Conservation (phyloP, 164 flowering plant genomes). For the Umbilicus rupestris region DNA sequence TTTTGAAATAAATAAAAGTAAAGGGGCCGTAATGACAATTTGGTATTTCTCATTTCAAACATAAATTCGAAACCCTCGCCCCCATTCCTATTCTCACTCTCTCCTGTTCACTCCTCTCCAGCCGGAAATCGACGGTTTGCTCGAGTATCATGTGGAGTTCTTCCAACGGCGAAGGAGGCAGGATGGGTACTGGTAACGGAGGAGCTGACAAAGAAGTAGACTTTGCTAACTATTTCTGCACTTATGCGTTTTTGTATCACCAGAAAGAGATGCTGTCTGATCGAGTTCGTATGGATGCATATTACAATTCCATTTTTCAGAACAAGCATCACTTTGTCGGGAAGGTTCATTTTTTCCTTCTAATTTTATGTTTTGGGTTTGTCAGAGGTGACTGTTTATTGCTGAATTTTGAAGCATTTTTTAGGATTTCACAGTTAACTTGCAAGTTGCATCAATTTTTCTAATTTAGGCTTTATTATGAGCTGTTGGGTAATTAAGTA, state of each 20-base stretch:
- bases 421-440: not conserved
- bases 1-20: too few species aligned
- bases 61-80: too few species aligned
- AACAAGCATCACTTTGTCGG: conserved; percentile 73
- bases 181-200: conserved; percentile 13
- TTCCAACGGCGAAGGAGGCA: conserved; percentile 18
- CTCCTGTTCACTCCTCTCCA: too few species aligned
- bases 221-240: conserved; percentile 94
- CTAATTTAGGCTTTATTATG: too few species aligned
- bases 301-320: conserved; percentile 59
- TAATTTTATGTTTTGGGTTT: not conserved
- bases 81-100: too few species aligned
- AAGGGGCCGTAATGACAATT: too few species aligned
- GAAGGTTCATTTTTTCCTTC: conserved; percentile 33
- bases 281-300: conserved; percentile 94
- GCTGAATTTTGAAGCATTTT: not conserved
- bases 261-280: conserved; percentile 98
- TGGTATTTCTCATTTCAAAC: too few species aligned
- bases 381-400: not conserved
- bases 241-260: conserved; percentile 84
- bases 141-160: too few species aligned
- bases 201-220: conserved; percentile 84
- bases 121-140: too few species aligned
- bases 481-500: too few species aligned
- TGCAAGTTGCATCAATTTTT: not conserved